A percentile compares a stretch with the other conserved stretches of the same genome.
Evolutionary conservation across 257 asterid genomes (phyloP).

Genomic region (Prunella vulgaris): DNA sequence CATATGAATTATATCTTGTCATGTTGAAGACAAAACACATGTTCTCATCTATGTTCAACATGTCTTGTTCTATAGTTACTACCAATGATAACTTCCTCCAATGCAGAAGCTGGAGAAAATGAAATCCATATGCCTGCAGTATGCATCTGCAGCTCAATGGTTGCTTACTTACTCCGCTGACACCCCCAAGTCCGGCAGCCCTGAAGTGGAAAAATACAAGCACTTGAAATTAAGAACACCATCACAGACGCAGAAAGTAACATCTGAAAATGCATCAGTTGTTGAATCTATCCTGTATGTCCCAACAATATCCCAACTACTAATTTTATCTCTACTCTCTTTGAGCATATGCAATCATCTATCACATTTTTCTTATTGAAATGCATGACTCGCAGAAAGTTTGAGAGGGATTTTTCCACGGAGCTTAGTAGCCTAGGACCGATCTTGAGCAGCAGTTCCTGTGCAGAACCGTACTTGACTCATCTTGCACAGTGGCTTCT

Average conservation of each 20-base stretch:
- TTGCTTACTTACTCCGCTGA: constrained; percentile 61
- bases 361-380: not conserved
- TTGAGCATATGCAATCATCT: not conserved
- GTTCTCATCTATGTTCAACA: not conserved
- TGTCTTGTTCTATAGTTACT: not conserved
- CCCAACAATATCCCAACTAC: not conserved
- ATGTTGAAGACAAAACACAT: not conserved
- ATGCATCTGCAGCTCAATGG: constrained; percentile 88
- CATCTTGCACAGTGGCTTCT: constrained; percentile 98
- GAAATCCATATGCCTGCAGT: constrained; percentile 84
- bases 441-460: constrained; percentile 78
- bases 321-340: not conserved
- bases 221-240: constrained; percentile 60
- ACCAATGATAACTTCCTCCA: constrained; percentile 17
- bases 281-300: constrained; percentile 75
- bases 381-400: constrained; percentile 53
- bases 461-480: constrained; percentile 88
- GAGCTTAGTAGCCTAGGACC: constrained; percentile 92
- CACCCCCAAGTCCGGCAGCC: constrained; percentile 34
- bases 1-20: not conserved
- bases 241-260: constrained; percentile 49
- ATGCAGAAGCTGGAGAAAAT: constrained; percentile 90
- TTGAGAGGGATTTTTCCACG: constrained; percentile 66
- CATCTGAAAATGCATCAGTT: constrained; percentile 56
- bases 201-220: constrained; percentile 44